Evolutionary conservation across 495 filamentous ascomycete genomes (phyloP), one percentile per base, ranked within the genome.

Genomic region (Penicillium egyptiacum): DNA sequence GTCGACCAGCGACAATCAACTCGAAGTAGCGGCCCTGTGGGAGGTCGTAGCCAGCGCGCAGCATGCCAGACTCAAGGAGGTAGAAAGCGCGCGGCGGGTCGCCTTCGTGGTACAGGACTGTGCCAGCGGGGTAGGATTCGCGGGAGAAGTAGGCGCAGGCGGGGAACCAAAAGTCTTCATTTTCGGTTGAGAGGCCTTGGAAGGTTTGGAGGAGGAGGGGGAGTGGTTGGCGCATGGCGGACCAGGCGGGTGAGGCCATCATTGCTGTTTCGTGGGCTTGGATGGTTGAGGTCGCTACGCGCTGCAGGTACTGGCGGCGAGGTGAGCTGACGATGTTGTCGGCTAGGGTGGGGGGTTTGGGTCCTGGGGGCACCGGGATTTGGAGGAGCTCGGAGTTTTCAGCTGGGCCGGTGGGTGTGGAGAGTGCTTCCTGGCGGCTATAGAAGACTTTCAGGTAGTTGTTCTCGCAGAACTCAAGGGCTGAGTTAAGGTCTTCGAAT

Each of bases 141-240:
- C 83, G 83, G 12, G 70, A 63, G 67, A 98, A 96, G 70, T 86
- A 96, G 2, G 79, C 77, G 31, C 82, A 85, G 11, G 81, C 84
- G 10, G 82, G 82, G 73, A 89, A 92, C 94, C 94, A 98, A 68
- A 98, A 98, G 66, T 96, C 92, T 68, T 96, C 93, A 63, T 89
- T 86, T 48, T 86, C 78, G 10, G 69, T 67, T 46, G 86, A 91
- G 39, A 96, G 78, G 56, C 89, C 89, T 57, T 90, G 86, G 74
- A 98, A 97, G 28, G 91, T 90, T 69, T 96, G 94, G 22, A 98
- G 79, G 63, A 98, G 88, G 17, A 98, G 85, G 11, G 90, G 88
- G 3, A 98, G 80, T 0, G 94, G 94, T 67, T 96, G 91, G 53
- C 86, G 88, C 73, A 96, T 93, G 55, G 83, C 81, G 59, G 86